These are phyloP conservation scores for Lentinula guzmanii DNA, from an alignment of 768 basidiomycete genomes.

Conservation along the genomic window DNA sequence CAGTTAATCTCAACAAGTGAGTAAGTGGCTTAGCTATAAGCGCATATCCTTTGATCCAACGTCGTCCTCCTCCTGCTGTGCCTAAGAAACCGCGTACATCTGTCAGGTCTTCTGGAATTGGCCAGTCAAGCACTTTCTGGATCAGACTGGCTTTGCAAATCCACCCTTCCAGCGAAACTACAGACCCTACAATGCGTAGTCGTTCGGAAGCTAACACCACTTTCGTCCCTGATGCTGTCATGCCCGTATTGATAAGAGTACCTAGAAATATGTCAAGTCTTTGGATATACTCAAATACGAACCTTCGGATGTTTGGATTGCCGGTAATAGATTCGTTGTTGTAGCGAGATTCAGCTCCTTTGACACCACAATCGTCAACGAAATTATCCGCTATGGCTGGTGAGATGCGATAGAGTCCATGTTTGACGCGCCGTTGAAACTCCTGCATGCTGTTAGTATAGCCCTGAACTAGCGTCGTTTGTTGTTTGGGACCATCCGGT, in stretches of 20 bases:
- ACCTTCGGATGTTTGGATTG: constrained; percentile 19
- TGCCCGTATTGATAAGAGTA: neutral
- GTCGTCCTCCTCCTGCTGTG: neutral
- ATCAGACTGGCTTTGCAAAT: neutral
- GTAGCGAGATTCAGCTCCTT: constrained; percentile 16
- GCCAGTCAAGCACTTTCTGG: neutral
- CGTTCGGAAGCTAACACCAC: neutral
- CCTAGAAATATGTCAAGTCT: constrained; percentile 5
- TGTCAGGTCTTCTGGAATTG: neutral
- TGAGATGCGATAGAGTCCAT: no score
- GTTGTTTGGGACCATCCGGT: no score
- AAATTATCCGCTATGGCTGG: no score
- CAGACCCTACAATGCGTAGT: neutral
- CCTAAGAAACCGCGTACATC: neutral
- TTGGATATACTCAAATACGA: constrained; percentile 23
- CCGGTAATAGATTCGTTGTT: constrained; percentile 15
- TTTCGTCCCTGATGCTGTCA: neutral
- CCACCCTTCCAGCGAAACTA: constrained; percentile 1
- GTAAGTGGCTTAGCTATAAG: neutral
- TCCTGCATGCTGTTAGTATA: no score
- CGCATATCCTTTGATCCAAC: neutral
- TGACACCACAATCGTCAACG: constrained; percentile 21
- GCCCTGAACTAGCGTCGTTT: no score
- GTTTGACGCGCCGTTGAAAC: no score
- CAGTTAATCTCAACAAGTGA: neutral